These are phyloP conservation scores for Aspergillus caelatus DNA, from an alignment of 2,329 filamentous ascomycete genomes.

Conservation along the genomic window DNA sequence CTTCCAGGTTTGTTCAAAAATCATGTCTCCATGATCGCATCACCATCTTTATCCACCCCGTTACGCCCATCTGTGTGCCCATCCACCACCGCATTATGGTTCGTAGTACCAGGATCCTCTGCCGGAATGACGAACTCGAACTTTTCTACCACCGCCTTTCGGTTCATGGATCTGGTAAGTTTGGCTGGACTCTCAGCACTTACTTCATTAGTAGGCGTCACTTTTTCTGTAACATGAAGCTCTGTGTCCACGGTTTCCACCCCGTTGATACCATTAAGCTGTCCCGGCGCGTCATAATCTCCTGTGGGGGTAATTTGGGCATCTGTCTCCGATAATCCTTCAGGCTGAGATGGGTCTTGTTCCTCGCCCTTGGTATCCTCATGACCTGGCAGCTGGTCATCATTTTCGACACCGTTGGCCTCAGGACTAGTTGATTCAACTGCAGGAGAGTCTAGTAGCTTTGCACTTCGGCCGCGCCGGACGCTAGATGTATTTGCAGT, in stretches of 20 bases:
- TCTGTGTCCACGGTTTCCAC: slow-evolving; percentile 7
- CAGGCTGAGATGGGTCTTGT: slow-evolving; percentile 6
- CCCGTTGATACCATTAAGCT: slow-evolving; percentile 18
- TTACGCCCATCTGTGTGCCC: slow-evolving; percentile 21
- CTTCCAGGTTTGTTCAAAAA: neutral
- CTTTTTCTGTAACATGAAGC: slow-evolving; percentile 6
- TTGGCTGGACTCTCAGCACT: slow-evolving; percentile 17
- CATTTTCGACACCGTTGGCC: slow-evolving; percentile 28
- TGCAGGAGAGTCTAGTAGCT: slow-evolving; percentile 32
- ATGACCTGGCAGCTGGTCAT: slow-evolving; percentile 15
- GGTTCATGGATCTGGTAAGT: slow-evolving; percentile 22
- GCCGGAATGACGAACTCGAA: slow-evolving; percentile 31
- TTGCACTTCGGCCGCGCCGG: slow-evolving; percentile 42
- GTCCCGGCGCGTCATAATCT: slow-evolving; percentile 22
- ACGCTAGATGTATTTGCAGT: slow-evolving; percentile 29
- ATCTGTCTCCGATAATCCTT: slow-evolving; percentile 13
- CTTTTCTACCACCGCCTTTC: slow-evolving; percentile 28
- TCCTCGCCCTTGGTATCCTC: slow-evolving; percentile 10
- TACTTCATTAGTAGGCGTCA: slow-evolving; percentile 20
- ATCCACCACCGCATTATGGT: slow-evolving; percentile 18
- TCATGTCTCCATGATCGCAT: slow-evolving; percentile 37
- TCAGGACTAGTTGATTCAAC: slow-evolving; percentile 27
- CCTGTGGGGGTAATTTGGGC: slow-evolving; percentile 28
- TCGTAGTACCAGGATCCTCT: slow-evolving; percentile 22
- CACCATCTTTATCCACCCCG: slow-evolving; percentile 32